phyloP scores from a whole-genome alignment of 192 early-diverging fungal species.

The Coemansia sp. region DNA sequence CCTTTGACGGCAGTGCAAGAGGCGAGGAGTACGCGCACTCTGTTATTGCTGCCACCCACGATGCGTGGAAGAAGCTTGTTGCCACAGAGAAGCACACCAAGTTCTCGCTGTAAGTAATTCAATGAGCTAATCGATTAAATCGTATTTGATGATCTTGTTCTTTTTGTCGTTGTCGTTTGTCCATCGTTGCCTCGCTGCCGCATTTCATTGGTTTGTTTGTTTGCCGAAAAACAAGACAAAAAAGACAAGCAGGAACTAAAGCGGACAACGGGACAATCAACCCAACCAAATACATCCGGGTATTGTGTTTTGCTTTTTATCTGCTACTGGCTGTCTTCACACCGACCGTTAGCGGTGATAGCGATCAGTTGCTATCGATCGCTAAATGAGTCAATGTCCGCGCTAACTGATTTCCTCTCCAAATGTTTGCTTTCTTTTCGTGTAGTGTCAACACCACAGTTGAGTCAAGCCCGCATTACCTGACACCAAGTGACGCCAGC shows the following conservation, averaged over 20 bases:
- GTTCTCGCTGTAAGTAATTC: constrained; percentile 37
- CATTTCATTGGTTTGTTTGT: constrained; percentile 7
- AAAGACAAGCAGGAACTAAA: not conserved
- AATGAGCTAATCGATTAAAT: not conserved
- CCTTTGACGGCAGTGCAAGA: constrained; percentile 85
- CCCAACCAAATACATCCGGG: no score
- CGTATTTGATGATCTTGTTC: not conserved
- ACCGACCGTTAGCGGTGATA: not conserved
- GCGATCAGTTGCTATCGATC: constrained; percentile 6
- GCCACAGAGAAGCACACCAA: constrained; percentile 13
- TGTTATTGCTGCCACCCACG: constrained; percentile 82
- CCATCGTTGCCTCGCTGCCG: not conserved
- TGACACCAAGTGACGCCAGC: constrained; percentile 17
- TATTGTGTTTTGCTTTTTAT: not conserved
- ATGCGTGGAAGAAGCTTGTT: constrained; percentile 90
- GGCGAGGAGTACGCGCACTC: constrained; percentile 73
- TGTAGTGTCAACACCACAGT: constrained; percentile 43
- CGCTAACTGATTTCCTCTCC: not conserved
- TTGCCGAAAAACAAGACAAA: constrained; percentile 3
- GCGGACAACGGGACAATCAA: no score
- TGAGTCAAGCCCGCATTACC: constrained; percentile 22
- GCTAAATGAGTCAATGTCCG: constrained; percentile 10
- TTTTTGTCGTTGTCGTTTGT: not conserved
- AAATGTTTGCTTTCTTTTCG: not conserved
- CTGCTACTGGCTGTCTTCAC: not conserved